phyloP scores from a whole-genome alignment of 257 asterid genomes.

The Fraxinus anomala region DNA sequence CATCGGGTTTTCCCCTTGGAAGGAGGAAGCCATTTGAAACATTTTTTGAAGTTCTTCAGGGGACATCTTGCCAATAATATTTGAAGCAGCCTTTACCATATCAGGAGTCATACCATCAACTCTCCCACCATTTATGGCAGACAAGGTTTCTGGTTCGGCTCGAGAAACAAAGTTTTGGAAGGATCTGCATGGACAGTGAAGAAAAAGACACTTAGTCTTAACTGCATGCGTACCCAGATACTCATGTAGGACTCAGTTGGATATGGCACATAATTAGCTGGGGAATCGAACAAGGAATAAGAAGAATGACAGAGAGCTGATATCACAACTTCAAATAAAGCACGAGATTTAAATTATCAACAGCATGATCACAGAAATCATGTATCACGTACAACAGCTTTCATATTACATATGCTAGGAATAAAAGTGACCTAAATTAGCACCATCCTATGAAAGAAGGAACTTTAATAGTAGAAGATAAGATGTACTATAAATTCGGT shows the following conservation, averaged over 20 bases:
- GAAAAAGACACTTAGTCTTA: slow-evolving; percentile 24
- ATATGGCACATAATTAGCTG: slow-evolving; percentile 17
- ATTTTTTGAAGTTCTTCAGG: slow-evolving; percentile 84
- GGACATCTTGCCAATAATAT: slow-evolving; percentile 75
- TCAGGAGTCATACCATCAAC: slow-evolving; percentile 79
- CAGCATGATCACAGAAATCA: not conserved
- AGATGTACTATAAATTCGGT: not conserved
- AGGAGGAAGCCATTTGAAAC: slow-evolving; percentile 78
- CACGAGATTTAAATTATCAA: not conserved
- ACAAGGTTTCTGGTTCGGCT: slow-evolving; percentile 73
- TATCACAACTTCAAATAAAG: slow-evolving; percentile 4
- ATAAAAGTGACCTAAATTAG: not conserved
- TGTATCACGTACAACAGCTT: not conserved
- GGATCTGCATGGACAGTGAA: slow-evolving; percentile 52
- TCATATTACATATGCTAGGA: not conserved
- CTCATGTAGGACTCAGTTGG: slow-evolving; percentile 14
- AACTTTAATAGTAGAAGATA: not conserved
- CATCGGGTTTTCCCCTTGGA: slow-evolving; percentile 64
- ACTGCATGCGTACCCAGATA: not conserved
- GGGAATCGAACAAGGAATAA: not conserved
- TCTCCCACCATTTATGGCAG: slow-evolving; percentile 74
- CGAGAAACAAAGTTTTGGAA: slow-evolving; percentile 77
- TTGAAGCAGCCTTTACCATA: slow-evolving; percentile 81
- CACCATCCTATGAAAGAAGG: not conserved
- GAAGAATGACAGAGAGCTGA: not conserved